Conservation (phyloP, 1,284 basidiomycete species). For the Flammula alnicola region DNA sequence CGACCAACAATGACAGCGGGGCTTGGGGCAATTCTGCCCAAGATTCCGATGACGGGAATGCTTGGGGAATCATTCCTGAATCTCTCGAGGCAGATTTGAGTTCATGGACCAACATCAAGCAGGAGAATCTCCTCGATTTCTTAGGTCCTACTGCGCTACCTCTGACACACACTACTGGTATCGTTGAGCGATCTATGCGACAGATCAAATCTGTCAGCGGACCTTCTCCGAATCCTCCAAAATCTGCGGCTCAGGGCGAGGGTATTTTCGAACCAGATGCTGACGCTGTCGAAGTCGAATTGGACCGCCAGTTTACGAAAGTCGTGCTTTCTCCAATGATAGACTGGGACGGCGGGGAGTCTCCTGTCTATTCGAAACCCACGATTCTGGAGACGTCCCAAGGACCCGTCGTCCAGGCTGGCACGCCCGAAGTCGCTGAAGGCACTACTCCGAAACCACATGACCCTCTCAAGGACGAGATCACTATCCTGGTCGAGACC, state of each 20-base stretch:
- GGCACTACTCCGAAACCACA: constrained; percentile 33
- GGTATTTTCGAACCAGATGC: constrained; percentile 30
- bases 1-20: too few species aligned
- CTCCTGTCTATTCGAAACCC: constrained; percentile 32
- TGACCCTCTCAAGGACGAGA: constrained; percentile 53
- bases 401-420: constrained; percentile 40
- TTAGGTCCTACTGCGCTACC: constrained; percentile 50
- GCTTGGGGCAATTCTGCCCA: too few species aligned
- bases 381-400: constrained; percentile 48
- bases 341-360: constrained; percentile 40
- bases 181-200: constrained; percentile 57
- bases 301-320: constrained; percentile 50
- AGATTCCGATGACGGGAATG: too few species aligned
- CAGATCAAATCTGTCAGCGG: constrained; percentile 43
- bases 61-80: too few species aligned
- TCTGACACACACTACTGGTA: constrained; percentile 52
- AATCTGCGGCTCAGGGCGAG: constrained; percentile 18
- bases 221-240: constrained; percentile 27
- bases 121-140: constrained; percentile 35
- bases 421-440: constrained; percentile 16
- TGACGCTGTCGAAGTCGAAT: constrained; percentile 52
- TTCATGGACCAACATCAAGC: too few species aligned
- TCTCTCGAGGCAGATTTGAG: too few species aligned
- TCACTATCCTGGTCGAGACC: constrained; percentile 52
- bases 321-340: constrained; percentile 61